These are phyloP conservation scores for Tephrocybe sp. DNA, from an alignment of 768 basidiomycete genomes.

Conservation along the genomic window DNA sequence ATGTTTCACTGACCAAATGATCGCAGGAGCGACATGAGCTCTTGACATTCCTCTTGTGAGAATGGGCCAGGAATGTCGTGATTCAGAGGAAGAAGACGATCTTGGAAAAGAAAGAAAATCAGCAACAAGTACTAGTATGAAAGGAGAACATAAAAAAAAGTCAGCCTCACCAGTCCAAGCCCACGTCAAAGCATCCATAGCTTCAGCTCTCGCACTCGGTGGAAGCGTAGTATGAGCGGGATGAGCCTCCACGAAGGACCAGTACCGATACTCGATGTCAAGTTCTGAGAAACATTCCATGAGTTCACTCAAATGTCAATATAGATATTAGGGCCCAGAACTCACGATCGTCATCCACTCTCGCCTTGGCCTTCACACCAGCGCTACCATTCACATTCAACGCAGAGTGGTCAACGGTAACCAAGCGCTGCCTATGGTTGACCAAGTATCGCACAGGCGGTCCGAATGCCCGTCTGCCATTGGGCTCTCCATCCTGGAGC, in stretches of 20 bases:
- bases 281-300: slow-evolving; percentile 40
- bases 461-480: slow-evolving; percentile 23
- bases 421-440: slow-evolving; percentile 56
- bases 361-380: slow-evolving; percentile 19
- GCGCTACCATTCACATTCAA: slow-evolving; percentile 23
- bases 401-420: slow-evolving; percentile 43
- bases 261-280: slow-evolving; percentile 77
- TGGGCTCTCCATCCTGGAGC: slow-evolving; percentile 33
- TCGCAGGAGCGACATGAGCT: slow-evolving; percentile 59
- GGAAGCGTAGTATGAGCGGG: slow-evolving; percentile 69
- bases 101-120: slow-evolving; percentile 27
- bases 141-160: neutral
- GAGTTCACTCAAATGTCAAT: neutral
- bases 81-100: slow-evolving; percentile 65
- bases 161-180: slow-evolving; percentile 61
- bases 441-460: slow-evolving; percentile 57
- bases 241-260: slow-evolving; percentile 77
- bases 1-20: slow-evolving; percentile 30
- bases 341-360: slow-evolving; percentile 42
- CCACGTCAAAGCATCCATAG: slow-evolving; percentile 77
- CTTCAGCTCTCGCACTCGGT: slow-evolving; percentile 56
- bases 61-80: slow-evolving; percentile 63
- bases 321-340: slow-evolving; percentile 14
- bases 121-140: neutral
- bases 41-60: slow-evolving; percentile 72